A percentile compares a stretch with the other conserved stretches of the same genome.
Evolutionary conservation across 2,329 filamentous ascomycete genomes (phyloP).

Genomic region (Epichloe brachyelytri): DNA sequence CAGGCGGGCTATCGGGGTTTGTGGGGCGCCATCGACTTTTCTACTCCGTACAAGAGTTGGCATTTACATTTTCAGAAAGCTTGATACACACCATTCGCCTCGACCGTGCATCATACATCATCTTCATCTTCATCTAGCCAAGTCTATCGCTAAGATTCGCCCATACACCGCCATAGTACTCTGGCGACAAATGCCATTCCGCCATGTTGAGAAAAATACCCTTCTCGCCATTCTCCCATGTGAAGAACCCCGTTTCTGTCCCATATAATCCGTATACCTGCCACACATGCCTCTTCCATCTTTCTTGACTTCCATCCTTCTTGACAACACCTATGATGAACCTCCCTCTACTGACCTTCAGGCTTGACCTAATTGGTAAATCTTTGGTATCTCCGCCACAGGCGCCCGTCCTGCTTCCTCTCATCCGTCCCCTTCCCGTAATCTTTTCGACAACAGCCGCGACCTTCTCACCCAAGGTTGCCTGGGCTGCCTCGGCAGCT

Average conservation of each 20-base stretch:
- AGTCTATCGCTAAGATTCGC: not conserved
- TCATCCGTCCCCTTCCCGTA: not conserved
- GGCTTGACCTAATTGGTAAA: conserved; percentile 13
- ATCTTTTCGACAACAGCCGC: not conserved
- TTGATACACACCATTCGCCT: no score
- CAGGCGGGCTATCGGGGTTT: no score
- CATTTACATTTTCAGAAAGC: no score
- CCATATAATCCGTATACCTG: not conserved
- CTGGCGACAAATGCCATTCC: not conserved
- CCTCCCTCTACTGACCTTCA: not conserved
- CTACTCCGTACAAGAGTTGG: no score
- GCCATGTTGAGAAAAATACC: not conserved
- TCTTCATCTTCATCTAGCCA: not conserved
- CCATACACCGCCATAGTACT: not conserved
- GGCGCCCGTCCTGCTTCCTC: conserved; percentile 10
- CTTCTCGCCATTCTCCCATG: not conserved
- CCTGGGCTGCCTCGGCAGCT: conserved; percentile 18
- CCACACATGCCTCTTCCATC: not conserved
- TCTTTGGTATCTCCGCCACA: conserved; percentile 10
- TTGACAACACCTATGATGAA: no score
- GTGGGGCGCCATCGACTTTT: no score
- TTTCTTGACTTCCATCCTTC: no score
- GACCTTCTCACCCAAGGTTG: conserved; percentile 6
- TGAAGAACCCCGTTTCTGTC: not conserved
- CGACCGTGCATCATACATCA: no score